Evolutionary conservation across 1,139 yeast genomes (phyloP).

Genomic region (Geotrichum australiense): DNA sequence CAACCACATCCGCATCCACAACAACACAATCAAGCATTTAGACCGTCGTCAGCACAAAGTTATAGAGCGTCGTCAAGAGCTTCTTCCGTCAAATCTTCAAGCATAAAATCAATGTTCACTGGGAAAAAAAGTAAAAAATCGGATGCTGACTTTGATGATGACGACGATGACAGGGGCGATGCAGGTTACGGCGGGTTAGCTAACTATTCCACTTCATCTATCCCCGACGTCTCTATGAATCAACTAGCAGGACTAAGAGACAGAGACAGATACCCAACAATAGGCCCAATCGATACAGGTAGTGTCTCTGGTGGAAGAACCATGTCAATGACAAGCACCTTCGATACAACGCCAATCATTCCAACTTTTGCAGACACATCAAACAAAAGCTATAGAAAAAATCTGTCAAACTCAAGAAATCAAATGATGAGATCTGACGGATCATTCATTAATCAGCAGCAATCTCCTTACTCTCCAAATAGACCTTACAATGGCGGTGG

Average conservation of each 20-base stretch:
- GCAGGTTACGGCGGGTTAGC: background rate
- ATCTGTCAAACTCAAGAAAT: conserved; percentile 30
- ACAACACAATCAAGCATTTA: background rate
- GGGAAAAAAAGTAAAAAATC: background rate
- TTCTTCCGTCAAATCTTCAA: background rate
- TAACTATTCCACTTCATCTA: background rate
- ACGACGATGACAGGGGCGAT: conserved; percentile 2
- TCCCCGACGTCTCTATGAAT: conserved; percentile 6
- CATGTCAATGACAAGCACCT: conserved; percentile 30
- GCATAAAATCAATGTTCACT: background rate
- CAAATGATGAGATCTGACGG: background rate
- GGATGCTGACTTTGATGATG: conserved; percentile 2
- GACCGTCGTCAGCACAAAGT: conserved; percentile 2
- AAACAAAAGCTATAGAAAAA: conserved; percentile 30
- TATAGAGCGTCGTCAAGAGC: conserved; percentile 2
- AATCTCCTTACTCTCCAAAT: no score
- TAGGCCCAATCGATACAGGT: conserved; percentile 11
- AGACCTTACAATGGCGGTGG: no score
- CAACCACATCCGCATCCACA: background rate
- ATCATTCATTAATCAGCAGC: background rate
- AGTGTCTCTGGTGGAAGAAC: conserved; percentile 25
- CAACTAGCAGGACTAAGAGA: conserved; percentile 22
- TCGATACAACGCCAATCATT: conserved; percentile 35
- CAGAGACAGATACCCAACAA: conserved; percentile 33
- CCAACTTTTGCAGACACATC: conserved; percentile 29